Percentiles rank a stretch among this genome's conserved stretches.
These are phyloP conservation scores for Leccinum variicolor DNA, from an alignment of 768 basidiomycete genomes.

Conservation along the genomic window DNA sequence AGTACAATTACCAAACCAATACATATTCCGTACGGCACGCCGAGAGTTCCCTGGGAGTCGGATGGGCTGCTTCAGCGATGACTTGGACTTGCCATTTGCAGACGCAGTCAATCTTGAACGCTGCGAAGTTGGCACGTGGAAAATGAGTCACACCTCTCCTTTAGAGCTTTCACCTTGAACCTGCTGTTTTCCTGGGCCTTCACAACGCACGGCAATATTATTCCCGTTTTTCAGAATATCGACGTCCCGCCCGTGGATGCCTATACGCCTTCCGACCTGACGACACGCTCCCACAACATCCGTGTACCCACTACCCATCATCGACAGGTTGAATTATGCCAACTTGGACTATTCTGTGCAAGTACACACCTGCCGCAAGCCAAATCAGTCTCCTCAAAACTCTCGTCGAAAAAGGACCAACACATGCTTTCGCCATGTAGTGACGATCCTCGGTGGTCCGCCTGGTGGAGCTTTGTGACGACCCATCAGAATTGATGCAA, in stretches of 20 bases:
- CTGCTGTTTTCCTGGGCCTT: too few species aligned
- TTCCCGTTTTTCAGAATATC: background rate
- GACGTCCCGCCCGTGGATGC: slow-evolving; percentile 5
- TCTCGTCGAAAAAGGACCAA: slow-evolving; percentile 84
- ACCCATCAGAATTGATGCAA: slow-evolving; percentile 88
- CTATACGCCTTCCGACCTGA: slow-evolving; percentile 16
- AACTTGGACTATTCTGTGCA: slow-evolving; percentile 90
- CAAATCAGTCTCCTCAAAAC: slow-evolving; percentile 78
- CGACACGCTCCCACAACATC: slow-evolving; percentile 50
- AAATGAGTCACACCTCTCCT: too few species aligned
- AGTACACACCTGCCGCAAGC: slow-evolving; percentile 84
- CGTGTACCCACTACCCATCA: slow-evolving; percentile 55
- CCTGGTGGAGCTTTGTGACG: slow-evolving; percentile 95
- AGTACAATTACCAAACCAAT: too few species aligned
- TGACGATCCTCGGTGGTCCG: slow-evolving; percentile 60
- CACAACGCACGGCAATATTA: background rate
- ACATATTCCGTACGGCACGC: too few species aligned
- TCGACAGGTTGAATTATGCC: slow-evolving; percentile 94
- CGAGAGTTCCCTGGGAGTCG: too few species aligned
- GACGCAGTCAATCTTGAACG: too few species aligned
- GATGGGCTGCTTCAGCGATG: too few species aligned
- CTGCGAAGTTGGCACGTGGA: too few species aligned
- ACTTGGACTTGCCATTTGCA: too few species aligned
- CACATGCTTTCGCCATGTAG: slow-evolving; percentile 97
- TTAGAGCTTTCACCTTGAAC: too few species aligned